Percentiles rank a stretch among this genome's conserved stretches.
These are phyloP conservation scores for Malassezia nana DNA, from an alignment of 1,284 basidiomycete genomes.

Conservation along the genomic window DNA sequence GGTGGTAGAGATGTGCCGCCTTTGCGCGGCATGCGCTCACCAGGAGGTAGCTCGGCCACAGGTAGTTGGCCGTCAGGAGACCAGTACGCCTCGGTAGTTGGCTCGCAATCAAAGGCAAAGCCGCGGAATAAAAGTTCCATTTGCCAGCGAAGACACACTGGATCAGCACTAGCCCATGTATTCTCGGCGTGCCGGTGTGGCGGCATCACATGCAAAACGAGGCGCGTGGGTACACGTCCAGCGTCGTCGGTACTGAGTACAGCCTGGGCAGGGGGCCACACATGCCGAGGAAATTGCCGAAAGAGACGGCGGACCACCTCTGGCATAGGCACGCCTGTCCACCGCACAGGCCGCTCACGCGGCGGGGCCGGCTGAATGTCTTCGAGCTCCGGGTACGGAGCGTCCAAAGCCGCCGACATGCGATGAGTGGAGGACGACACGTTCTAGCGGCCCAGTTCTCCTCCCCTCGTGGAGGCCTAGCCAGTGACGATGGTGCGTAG, in stretches of 20 bases:
- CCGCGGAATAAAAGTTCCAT: slow-evolving; percentile 31
- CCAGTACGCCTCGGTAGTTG: slow-evolving; percentile 29
- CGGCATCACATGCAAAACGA: slow-evolving; percentile 26
- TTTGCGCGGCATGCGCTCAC: background rate
- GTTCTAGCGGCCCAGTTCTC: background rate
- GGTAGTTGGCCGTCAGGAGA: slow-evolving; percentile 28
- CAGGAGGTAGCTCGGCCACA: slow-evolving; percentile 26
- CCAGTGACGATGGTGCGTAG: background rate
- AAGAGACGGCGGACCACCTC: slow-evolving; percentile 23
- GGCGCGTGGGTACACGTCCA: slow-evolving; percentile 16
- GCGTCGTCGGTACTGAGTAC: slow-evolving; percentile 10
- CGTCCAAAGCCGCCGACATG: background rate
- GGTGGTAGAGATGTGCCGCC: background rate
- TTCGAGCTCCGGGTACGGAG: slow-evolving; percentile 26
- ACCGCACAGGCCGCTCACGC: background rate
- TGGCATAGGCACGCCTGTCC: slow-evolving; percentile 20
- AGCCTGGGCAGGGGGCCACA: slow-evolving; percentile 20
- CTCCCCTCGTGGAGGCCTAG: background rate
- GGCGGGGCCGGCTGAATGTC: slow-evolving; percentile 26
- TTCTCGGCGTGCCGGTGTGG: background rate
- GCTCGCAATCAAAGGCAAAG: slow-evolving; percentile 23
- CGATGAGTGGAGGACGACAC: background rate
- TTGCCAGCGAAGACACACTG: slow-evolving; percentile 36
- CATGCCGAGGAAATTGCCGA: slow-evolving; percentile 22
- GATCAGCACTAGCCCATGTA: slow-evolving; percentile 35